A percentile compares a stretch with the other conserved stretches of the same genome.
Conservation (phyloP, 306 rosid species). For the Astragalus membranaceus region DNA sequence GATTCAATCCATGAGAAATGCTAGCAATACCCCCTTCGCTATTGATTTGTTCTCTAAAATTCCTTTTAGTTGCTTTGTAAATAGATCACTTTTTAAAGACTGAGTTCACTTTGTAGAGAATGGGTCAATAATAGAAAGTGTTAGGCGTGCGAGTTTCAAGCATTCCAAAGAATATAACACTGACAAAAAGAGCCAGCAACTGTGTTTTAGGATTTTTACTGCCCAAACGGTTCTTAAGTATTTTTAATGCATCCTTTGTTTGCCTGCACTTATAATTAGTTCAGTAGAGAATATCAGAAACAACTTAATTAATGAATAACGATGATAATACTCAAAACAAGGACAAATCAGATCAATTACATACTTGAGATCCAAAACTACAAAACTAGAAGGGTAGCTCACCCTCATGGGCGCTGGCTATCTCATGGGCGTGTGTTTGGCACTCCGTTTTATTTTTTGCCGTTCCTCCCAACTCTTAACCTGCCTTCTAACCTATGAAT, state of each 20-base stretch:
- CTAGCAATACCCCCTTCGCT: not conserved
- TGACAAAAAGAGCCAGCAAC: conserved; percentile 88
- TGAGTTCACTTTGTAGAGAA: not conserved
- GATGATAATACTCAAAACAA: not conserved
- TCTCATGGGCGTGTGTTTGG: too few species aligned
- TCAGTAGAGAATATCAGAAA: conserved; percentile 14
- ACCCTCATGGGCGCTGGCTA: too few species aligned
- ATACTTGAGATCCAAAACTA: conserved; percentile 17
- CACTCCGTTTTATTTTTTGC: too few species aligned
- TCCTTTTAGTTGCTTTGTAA: not conserved
- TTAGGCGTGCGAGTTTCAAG: not conserved
- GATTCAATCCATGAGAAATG: not conserved
- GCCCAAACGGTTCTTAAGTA: conserved; percentile 74
- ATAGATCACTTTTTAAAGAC: not conserved
- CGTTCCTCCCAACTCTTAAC: too few species aligned
- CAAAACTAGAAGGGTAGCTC: not conserved
- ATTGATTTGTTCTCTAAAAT: not conserved
- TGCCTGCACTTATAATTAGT: conserved; percentile 58
- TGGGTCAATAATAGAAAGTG: not conserved
- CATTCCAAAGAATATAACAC: conserved; percentile 28
- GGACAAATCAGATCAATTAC: not conserved
- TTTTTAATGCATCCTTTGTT: conserved; percentile 92
- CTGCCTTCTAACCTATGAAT: too few species aligned
- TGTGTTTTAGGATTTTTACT: conserved; percentile 77
- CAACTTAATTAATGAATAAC: too few species aligned